These are phyloP conservation scores for Cymbopogon citratus DNA, from an alignment of 176 grass and related monocot species.

Conservation along the genomic window DNA sequence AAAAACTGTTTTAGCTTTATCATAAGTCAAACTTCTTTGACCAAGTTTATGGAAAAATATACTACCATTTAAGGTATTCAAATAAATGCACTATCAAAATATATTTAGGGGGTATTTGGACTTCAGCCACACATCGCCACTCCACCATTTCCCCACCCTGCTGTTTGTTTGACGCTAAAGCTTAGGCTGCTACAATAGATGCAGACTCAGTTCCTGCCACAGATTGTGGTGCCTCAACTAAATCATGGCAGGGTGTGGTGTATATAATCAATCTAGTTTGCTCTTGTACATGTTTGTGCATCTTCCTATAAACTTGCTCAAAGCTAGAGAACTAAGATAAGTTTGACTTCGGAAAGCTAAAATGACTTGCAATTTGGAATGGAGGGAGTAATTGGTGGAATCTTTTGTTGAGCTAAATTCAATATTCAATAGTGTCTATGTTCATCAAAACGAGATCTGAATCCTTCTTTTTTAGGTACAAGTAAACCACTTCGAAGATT, in stretches of 20 bases:
- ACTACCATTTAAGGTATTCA: neutral
- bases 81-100: neutral
- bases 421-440: neutral
- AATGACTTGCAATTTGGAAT: neutral
- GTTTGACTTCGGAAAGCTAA: neutral
- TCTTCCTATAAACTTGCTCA: neutral
- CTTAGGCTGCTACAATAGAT: no score
- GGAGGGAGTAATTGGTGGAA: neutral
- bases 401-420: neutral
- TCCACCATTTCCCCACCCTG: no score
- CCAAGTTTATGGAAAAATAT: neutral
- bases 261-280: neutral
- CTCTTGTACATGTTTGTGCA: neutral
- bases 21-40: neutral
- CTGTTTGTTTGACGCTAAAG: no score
- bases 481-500: constrained; percentile 87
- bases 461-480: constrained; percentile 66
- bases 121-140: no score
- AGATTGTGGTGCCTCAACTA: no score
- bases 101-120: neutral
- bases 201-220: no score
- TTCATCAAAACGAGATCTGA: constrained; percentile 5
- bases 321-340: neutral
- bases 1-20: neutral
- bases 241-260: no score